phyloP scores from a whole-genome alignment of 2,329 filamentous ascomycete species.

The Colletotrichum sp. region DNA sequence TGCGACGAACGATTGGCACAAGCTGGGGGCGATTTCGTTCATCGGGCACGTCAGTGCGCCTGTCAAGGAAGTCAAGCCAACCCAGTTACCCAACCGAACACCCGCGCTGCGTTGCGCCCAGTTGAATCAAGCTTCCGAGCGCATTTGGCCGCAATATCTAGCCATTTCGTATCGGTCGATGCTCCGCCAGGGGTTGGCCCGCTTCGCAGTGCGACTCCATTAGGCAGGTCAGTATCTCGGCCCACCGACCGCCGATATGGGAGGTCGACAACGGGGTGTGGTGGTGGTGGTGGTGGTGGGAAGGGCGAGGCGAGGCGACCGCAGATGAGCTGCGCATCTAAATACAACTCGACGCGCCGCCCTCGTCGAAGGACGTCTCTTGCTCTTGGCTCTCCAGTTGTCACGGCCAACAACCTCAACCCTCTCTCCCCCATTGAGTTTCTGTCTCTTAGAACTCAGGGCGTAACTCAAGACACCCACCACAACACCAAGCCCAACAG shows the following conservation, averaged over 20 bases:
- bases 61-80: neutral
- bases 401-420: neutral
- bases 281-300: neutral
- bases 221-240: constrained; percentile 18
- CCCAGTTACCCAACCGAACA: neutral
- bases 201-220: constrained; percentile 8
- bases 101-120: neutral
- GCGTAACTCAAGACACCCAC: neutral
- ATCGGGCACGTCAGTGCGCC: neutral
- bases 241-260: constrained; percentile 12
- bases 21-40: neutral
- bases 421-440: constrained; percentile 6
- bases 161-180: constrained; percentile 1
- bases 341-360: constrained; percentile 11
- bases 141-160: neutral
- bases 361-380: neutral
- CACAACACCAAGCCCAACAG: neutral
- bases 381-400: neutral
- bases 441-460: constrained; percentile 1
- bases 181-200: constrained; percentile 8
- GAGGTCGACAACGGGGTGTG: neutral
- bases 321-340: neutral
- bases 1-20: neutral
- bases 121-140: constrained; percentile 2
- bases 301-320: neutral